Conservation (phyloP, 164 flowering plant genomes). For the Piper longum region DNA sequence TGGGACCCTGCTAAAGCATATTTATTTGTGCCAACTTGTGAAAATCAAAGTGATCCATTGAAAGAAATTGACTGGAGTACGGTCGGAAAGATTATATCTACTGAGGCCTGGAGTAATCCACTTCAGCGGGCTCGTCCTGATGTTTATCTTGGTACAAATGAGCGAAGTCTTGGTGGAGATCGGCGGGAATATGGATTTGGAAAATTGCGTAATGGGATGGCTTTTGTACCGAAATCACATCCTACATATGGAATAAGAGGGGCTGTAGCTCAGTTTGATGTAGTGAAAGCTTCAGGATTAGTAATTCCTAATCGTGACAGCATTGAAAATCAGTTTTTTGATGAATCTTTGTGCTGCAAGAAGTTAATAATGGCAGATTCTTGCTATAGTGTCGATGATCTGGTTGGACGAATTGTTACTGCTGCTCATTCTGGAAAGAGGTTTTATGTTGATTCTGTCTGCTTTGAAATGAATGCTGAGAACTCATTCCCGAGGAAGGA, state of each 20-base stretch:
- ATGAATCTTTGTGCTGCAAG: constrained; percentile 20
- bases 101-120: constrained; percentile 86
- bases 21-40: constrained; percentile 69
- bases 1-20: constrained; percentile 99
- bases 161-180: constrained; percentile 91
- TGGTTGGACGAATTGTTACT: constrained; percentile 83
- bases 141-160: constrained; percentile 96
- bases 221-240: constrained; percentile 77
- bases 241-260: constrained; percentile 98
- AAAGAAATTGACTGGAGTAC: constrained; percentile 73
- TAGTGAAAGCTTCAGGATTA: constrained; percentile 85
- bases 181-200: constrained; percentile 97
- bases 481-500: constrained; percentile 96
- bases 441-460: constrained; percentile 85
- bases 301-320: constrained; percentile 38
- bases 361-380: constrained; percentile 75
- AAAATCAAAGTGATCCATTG: constrained; percentile 31
- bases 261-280: constrained; percentile 91
- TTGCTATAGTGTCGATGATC: constrained; percentile 33
- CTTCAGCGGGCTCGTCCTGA: constrained; percentile 96
- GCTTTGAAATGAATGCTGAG: constrained; percentile 87
- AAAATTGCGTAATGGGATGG: constrained; percentile 83
- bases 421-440: constrained; percentile 99
- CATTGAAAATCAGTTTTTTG: constrained; percentile 14
- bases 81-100: constrained; percentile 32